These are phyloP conservation scores for Tetradesmus obliquus DNA, from an alignment of 139 green algal species.

Conservation along the genomic window DNA sequence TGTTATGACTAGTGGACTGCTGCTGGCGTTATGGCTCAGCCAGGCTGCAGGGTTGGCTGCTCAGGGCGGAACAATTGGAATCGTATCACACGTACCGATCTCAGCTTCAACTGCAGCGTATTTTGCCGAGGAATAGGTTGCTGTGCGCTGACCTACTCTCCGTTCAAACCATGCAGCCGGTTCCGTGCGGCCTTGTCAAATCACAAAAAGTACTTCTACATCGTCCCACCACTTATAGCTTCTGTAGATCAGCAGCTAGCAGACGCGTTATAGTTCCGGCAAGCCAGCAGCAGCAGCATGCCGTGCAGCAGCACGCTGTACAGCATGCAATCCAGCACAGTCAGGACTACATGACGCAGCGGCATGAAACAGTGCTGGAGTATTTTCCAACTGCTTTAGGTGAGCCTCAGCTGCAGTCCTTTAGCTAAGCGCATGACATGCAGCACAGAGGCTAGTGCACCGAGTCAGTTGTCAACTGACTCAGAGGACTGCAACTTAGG, in stretches of 20 bases:
- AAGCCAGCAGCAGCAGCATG: neutral
- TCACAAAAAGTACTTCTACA: neutral
- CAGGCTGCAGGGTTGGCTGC: neutral
- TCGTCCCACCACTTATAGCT: too few species aligned
- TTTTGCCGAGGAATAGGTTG: neutral
- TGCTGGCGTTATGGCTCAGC: neutral
- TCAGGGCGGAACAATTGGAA: too few species aligned
- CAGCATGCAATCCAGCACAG: neutral
- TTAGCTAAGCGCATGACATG: too few species aligned
- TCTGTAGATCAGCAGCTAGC: neutral
- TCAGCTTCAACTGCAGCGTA: neutral
- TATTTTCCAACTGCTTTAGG: constrained; percentile 78
- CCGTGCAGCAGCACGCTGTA: neutral
- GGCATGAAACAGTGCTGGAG: constrained; percentile 41
- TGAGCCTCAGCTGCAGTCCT: neutral
- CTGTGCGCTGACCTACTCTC: neutral
- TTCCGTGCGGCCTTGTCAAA: neutral
- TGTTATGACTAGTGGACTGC: neutral
- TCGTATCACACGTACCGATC: too few species aligned
- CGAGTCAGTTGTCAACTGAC: neutral
- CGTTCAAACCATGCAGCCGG: neutral
- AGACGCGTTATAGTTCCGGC: neutral
- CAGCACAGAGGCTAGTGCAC: neutral
- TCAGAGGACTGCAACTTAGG: too few species aligned
- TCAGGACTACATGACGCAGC: constrained; percentile 1